phyloP scores from a whole-genome alignment of 257 asterid genomes.

The Petunia secreta region DNA sequence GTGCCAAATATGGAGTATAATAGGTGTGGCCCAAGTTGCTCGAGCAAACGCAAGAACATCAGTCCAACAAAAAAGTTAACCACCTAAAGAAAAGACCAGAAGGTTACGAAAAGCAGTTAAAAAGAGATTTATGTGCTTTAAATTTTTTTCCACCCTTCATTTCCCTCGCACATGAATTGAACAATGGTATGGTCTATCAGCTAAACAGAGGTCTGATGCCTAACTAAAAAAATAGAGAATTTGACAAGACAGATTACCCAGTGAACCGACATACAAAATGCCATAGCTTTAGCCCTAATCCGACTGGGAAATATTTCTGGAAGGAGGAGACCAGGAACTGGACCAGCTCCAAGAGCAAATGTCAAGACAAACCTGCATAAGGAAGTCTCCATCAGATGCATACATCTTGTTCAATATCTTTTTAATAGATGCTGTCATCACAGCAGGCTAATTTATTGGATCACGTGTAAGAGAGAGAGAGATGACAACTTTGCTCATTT shows the following conservation, averaged over 20 bases:
- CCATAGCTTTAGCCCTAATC: slow-evolving; percentile 93
- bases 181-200: neutral
- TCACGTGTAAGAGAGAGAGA: neutral
- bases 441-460: neutral
- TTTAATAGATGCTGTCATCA: slow-evolving; percentile 15
- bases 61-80: slow-evolving; percentile 81
- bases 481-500: neutral
- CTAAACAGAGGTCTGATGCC: slow-evolving; percentile 12
- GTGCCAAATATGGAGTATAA: slow-evolving; percentile 70
- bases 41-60: slow-evolving; percentile 84
- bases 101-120: neutral
- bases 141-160: neutral
- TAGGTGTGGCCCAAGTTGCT: slow-evolving; percentile 69
- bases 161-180: neutral
- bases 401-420: neutral
- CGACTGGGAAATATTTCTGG: slow-evolving; percentile 79
- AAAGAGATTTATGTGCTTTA: neutral
- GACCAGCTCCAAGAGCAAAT: slow-evolving; percentile 96
- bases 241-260: slow-evolving; percentile 61
- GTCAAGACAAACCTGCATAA: slow-evolving; percentile 75
- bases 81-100: slow-evolving; percentile 48
- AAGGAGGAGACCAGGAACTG: slow-evolving; percentile 84
- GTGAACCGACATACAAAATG: slow-evolving; percentile 88
- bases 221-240: neutral
- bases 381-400: neutral